These are phyloP conservation scores for Phlebopus sp. DNA, from an alignment of 1,284 basidiomycete genomes.

Conservation along the genomic window DNA sequence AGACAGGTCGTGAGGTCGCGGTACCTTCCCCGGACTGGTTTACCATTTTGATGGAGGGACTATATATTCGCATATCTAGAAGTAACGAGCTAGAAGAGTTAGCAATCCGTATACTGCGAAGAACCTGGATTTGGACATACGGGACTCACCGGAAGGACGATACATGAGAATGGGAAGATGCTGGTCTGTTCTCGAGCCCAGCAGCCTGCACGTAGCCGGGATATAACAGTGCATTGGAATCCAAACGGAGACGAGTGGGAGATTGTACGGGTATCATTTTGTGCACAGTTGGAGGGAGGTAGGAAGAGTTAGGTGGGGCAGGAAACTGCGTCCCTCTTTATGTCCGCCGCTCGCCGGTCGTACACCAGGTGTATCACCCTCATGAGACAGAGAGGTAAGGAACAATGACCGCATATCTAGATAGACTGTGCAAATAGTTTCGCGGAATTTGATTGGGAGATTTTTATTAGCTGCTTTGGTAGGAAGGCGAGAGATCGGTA, in stretches of 20 bases:
- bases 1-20: constrained; percentile 51
- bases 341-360: constrained; percentile 18
- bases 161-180: constrained; percentile 36
- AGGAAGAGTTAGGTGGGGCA: constrained; percentile 1
- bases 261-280: constrained; percentile 23
- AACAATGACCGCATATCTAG: constrained; percentile 9
- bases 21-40: constrained; percentile 35
- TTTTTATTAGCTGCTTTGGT: too few species aligned
- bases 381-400: constrained; percentile 5
- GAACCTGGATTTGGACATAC: background rate
- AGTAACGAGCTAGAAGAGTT: constrained; percentile 46
- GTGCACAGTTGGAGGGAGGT: constrained; percentile 3
- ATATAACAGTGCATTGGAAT: constrained; percentile 11
- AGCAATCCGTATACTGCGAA: background rate
- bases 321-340: constrained; percentile 16
- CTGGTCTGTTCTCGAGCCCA: constrained; percentile 10
- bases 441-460: background rate
- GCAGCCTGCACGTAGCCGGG: constrained; percentile 29
- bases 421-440: background rate
- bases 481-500: too few species aligned
- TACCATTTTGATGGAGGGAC: constrained; percentile 52
- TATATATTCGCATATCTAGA: constrained; percentile 58
- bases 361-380: too few species aligned
- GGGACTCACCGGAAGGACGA: constrained; percentile 44
- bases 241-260: constrained; percentile 21